Conservation (phyloP, 495 filamentous ascomycete genomes). For the Aspergillus haitiensis region DNA sequence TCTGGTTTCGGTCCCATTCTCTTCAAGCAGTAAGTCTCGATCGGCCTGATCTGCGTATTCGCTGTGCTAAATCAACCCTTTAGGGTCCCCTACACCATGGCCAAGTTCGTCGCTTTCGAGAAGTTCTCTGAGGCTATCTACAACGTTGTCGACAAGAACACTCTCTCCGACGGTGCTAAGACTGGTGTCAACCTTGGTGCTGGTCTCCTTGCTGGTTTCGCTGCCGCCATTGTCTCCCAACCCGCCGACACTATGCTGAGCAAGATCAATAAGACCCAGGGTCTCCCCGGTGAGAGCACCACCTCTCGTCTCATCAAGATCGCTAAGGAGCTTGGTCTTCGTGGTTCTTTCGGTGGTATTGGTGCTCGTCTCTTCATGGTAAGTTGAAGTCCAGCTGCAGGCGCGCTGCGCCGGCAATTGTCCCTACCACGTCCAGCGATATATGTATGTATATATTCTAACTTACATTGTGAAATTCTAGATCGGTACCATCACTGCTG, state of each 20-base stretch:
- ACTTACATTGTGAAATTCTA: conserved; percentile 17
- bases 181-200: conserved; percentile 91
- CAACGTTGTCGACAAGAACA: conserved; percentile 70
- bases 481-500: conserved; percentile 78
- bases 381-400: not conserved
- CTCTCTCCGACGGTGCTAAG: conserved; percentile 69
- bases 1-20: conserved; percentile 91
- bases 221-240: conserved; percentile 93
- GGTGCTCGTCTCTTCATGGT: conserved; percentile 82
- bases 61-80: conserved; percentile 3
- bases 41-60: not conserved
- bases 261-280: conserved; percentile 99
- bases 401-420: not conserved
- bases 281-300: conserved; percentile 92
- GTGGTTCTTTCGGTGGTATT: conserved; percentile 87
- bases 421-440: not conserved
- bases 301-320: conserved; percentile 92
- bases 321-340: conserved; percentile 86
- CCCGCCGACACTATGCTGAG: conserved; percentile 98
- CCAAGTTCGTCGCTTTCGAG: conserved; percentile 99
- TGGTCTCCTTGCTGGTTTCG: conserved; percentile 96
- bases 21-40: conserved; percentile 84
- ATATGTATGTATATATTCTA: conserved; percentile 5
- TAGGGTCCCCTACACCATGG: conserved; percentile 99
- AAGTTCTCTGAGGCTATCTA: conserved; percentile 86